A percentile compares a stretch with the other conserved stretches of the same genome.
These are phyloP conservation scores for Hysterangium stoloniferum DNA, from an alignment of 768 basidiomycete genomes.

Conservation along the genomic window DNA sequence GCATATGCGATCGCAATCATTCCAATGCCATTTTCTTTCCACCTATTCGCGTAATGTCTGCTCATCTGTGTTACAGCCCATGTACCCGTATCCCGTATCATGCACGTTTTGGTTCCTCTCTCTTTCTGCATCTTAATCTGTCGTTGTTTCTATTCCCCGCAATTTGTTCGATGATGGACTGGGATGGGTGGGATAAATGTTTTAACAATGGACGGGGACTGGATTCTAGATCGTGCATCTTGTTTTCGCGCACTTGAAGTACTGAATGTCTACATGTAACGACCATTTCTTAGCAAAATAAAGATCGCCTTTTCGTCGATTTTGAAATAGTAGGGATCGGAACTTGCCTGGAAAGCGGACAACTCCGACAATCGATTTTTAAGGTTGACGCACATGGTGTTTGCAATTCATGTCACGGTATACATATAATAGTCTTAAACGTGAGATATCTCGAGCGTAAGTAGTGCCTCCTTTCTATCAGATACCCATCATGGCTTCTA, in stretches of 20 bases:
- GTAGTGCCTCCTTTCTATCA: no score
- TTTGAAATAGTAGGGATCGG: no score
- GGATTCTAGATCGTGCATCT: not conserved
- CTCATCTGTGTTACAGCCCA: not conserved
- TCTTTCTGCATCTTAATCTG: slow-evolving; percentile 3
- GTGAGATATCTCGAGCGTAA: no score
- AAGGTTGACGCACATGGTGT: no score
- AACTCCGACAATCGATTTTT: no score
- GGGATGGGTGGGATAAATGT: not conserved
- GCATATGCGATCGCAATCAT: not conserved
- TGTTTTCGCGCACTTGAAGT: not conserved
- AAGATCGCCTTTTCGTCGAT: no score
- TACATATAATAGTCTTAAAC: no score
- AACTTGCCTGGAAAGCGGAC: no score
- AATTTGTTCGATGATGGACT: slow-evolving; percentile 1
- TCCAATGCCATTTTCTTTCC: not conserved
- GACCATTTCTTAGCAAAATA: no score
- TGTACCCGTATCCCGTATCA: no score
- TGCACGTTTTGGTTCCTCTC: not conserved
- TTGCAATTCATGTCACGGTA: no score
- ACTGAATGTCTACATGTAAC: slow-evolving; percentile 3
- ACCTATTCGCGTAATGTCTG: not conserved
- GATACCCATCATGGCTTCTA: slow-evolving; percentile 31
- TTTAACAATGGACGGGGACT: slow-evolving; percentile 1
- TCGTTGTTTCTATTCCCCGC: not conserved